Percentiles rank a stretch among this genome's conserved stretches.
These are phyloP conservation scores for Fraxinus angustifolia DNA, from an alignment of 305 asterid genomes.

Conservation along the genomic window DNA sequence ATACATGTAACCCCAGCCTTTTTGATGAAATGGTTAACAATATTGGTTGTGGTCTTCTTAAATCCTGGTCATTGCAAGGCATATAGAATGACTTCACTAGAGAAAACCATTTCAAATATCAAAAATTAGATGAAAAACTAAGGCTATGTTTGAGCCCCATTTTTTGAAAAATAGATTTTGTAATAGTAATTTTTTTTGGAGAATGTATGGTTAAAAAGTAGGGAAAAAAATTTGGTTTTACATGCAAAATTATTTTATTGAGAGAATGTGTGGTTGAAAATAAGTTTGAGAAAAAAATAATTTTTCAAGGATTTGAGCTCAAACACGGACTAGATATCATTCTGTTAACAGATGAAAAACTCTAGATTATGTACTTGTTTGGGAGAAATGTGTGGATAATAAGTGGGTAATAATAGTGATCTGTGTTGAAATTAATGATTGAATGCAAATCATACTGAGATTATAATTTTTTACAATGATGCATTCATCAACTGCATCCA, in stretches of 20 bases:
- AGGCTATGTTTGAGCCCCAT: not conserved
- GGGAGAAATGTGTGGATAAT: not conserved
- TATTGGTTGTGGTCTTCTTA: not conserved
- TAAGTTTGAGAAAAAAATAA: not conserved
- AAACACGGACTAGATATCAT: not conserved
- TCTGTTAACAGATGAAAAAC: not conserved
- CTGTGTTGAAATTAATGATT: not conserved
- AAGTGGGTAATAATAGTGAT: not conserved
- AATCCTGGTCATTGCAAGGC: not conserved
- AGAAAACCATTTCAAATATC: not conserved
- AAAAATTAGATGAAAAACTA: not conserved
- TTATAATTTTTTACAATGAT: not conserved
- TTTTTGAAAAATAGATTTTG: not conserved
- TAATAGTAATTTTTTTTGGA: not conserved
- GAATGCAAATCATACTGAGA: not conserved
- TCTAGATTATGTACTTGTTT: not conserved
- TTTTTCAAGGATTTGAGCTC: not conserved
- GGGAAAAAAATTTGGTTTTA: not conserved
- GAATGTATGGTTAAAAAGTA: not conserved
- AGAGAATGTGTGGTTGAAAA: not conserved
- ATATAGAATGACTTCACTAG: not conserved
- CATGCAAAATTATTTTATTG: not conserved
- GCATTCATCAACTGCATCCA: not conserved
- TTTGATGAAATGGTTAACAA: not conserved
- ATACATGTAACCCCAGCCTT: not conserved